Conservation (phyloP, 192 early-diverging fungal species). For the Tieghemiomyces parasiticus region DNA sequence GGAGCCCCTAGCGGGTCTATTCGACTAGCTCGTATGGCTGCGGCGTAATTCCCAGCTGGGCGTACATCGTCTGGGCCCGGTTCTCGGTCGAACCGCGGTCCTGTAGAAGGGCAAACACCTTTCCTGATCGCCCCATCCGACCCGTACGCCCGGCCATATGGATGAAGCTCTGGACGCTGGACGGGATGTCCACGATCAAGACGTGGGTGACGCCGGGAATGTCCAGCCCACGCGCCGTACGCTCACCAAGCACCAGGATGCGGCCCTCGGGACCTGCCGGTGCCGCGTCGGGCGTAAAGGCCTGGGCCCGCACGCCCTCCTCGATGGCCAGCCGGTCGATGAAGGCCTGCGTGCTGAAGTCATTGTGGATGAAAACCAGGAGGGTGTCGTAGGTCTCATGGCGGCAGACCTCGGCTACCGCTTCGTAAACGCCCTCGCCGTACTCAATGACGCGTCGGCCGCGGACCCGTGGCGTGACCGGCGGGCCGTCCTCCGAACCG, state of each 20-base stretch:
- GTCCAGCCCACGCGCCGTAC: conserved; percentile 71
- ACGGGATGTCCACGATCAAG: conserved; percentile 66
- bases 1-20: too few species aligned
- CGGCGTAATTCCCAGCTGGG: background rate
- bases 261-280: background rate
- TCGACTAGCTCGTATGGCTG: conserved; percentile 1
- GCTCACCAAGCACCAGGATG: conserved; percentile 53
- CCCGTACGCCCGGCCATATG: conserved; percentile 85
- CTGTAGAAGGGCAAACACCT: conserved; percentile 7
- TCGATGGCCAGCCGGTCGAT: background rate
- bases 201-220: conserved; percentile 64
- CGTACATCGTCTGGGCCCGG: background rate
- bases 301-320: background rate
- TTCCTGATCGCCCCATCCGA: conserved; percentile 38
- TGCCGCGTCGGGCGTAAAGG: background rate
- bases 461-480: too few species aligned
- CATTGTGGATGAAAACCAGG: conserved; percentile 5
- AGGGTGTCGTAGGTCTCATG: conserved; percentile 5
- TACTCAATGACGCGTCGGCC: background rate
- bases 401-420: conserved; percentile 3
- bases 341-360: background rate
- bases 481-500: background rate
- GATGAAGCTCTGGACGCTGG: conserved; percentile 48
- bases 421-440: background rate
- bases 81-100: background rate